Evolutionary conservation across 1,284 basidiomycete genomes (phyloP).

Genomic region (Ustilago bromivora): DNA sequence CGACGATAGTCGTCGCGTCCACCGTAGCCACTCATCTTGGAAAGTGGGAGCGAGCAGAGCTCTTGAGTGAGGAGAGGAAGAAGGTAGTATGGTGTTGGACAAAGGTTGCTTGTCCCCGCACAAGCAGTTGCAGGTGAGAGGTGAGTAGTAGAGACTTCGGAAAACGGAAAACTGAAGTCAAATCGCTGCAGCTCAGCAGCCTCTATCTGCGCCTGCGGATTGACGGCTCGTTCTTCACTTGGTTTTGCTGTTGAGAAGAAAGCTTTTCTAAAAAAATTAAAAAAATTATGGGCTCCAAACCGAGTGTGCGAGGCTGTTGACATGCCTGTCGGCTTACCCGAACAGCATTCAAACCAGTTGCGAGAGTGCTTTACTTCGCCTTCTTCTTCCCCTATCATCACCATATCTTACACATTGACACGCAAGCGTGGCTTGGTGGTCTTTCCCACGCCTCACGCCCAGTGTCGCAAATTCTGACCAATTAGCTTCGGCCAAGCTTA

Average conservation of each 20-base stretch:
- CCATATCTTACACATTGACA: background rate
- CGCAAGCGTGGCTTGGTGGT: background rate
- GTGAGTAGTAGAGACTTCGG: too few relatives aligned
- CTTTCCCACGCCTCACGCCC: background rate
- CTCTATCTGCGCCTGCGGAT: too few relatives aligned
- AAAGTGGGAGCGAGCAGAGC: background rate
- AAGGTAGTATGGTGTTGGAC: too few relatives aligned
- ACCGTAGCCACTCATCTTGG: slow-evolving; percentile 40
- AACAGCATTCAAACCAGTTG: background rate
- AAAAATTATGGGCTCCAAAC: slow-evolving; percentile 10
- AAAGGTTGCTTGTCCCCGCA: too few relatives aligned
- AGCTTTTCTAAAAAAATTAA: background rate
- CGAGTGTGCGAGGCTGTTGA: background rate
- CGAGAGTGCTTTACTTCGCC: background rate
- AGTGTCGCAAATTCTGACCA: background rate
- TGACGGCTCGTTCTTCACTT: slow-evolving; percentile 4
- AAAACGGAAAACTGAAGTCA: background rate
- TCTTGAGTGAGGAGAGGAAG: background rate
- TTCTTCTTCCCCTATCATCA: background rate
- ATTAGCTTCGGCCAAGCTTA: background rate
- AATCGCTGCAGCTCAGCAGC: background rate
- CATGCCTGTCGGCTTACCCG: slow-evolving; percentile 4
- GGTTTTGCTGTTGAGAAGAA: background rate
- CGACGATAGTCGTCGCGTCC: slow-evolving; percentile 33
- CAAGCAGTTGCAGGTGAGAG: too few relatives aligned